Percentiles rank a stretch among this genome's conserved stretches.
phyloP scores from a whole-genome alignment of 169 alveolate genomes.

The Perkinsus olseni region DNA sequence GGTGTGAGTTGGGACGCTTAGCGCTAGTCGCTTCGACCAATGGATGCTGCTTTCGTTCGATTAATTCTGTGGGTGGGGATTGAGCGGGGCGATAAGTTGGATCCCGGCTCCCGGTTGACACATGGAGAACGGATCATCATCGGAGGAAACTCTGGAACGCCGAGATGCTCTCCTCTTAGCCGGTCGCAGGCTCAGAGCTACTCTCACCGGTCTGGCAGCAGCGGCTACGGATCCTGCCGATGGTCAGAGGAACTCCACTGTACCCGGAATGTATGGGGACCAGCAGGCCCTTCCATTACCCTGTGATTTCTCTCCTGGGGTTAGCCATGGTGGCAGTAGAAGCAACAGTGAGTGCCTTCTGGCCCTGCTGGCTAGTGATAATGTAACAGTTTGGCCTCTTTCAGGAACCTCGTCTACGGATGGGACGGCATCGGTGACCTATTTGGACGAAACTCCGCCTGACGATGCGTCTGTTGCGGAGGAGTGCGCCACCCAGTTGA shows the following conservation, averaged over 20 bases:
- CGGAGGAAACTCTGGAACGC: too few relatives aligned
- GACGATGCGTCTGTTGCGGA: background rate
- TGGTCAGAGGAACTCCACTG: background rate
- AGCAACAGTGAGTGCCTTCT: too few relatives aligned
- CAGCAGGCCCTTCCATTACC: background rate
- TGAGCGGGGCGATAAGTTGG: background rate
- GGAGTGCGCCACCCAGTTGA: background rate
- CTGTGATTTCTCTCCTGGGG: too few relatives aligned
- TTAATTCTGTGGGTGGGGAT: background rate
- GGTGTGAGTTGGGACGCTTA: too few relatives aligned
- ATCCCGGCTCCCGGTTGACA: background rate
- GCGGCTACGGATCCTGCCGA: background rate
- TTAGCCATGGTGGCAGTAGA: too few relatives aligned
- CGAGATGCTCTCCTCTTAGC: background rate
- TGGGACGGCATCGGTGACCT: too few relatives aligned
- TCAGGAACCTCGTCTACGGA: too few relatives aligned
- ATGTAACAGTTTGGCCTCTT: too few relatives aligned
- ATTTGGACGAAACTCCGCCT: background rate
- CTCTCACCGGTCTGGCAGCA: background rate
- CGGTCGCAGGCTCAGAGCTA: background rate
- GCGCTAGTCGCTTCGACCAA: too few relatives aligned
- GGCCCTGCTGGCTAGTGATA: too few relatives aligned
- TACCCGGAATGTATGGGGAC: background rate
- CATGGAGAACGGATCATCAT: background rate
- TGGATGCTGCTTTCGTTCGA: too few relatives aligned